These are phyloP conservation scores for Pseudomonodictys pantanalensis DNA, from an alignment of 495 filamentous ascomycete species.

Conservation along the genomic window DNA sequence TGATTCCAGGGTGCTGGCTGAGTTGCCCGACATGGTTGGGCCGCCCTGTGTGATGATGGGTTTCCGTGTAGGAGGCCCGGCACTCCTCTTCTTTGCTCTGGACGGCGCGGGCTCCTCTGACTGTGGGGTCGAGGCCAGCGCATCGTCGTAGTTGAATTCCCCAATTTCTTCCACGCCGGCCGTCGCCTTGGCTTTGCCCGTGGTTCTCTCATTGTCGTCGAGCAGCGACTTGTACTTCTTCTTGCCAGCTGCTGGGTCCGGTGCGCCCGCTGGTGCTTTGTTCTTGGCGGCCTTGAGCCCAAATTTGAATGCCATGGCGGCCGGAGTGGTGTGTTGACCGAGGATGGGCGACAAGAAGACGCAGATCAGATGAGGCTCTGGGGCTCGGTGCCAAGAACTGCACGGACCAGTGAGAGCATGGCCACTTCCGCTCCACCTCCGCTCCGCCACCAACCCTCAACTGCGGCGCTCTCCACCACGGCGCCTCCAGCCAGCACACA, in stretches of 20 bases:
- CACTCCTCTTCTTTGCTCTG: constrained; percentile 15
- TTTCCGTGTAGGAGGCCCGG: constrained; percentile 30
- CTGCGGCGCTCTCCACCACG: not conserved
- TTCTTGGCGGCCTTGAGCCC: constrained; percentile 21
- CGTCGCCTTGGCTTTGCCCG: constrained; percentile 24
- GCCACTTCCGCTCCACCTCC: not conserved
- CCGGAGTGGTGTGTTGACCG: not conserved
- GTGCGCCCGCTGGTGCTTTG: not conserved
- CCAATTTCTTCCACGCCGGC: constrained; percentile 33
- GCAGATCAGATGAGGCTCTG: not conserved
- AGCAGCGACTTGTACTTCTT: constrained; percentile 54
- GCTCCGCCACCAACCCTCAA: not conserved
- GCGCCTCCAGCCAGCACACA: not conserved
- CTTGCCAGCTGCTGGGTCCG: constrained; percentile 35
- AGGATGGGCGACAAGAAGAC: not conserved
- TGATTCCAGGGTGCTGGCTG: constrained; percentile 36
- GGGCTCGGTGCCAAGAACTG: not conserved
- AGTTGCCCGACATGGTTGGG: constrained; percentile 53
- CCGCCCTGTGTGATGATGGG: constrained; percentile 43
- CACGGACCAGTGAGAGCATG: not conserved
- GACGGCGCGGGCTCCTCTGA: constrained; percentile 16
- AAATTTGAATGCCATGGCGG: constrained; percentile 48
- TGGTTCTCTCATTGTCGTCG: constrained; percentile 47
- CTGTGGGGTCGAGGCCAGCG: not conserved
- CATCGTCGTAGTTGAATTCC: constrained; percentile 37